These are phyloP conservation scores for Russula emetica DNA, from an alignment of 768 basidiomycete genomes.

Conservation along the genomic window DNA sequence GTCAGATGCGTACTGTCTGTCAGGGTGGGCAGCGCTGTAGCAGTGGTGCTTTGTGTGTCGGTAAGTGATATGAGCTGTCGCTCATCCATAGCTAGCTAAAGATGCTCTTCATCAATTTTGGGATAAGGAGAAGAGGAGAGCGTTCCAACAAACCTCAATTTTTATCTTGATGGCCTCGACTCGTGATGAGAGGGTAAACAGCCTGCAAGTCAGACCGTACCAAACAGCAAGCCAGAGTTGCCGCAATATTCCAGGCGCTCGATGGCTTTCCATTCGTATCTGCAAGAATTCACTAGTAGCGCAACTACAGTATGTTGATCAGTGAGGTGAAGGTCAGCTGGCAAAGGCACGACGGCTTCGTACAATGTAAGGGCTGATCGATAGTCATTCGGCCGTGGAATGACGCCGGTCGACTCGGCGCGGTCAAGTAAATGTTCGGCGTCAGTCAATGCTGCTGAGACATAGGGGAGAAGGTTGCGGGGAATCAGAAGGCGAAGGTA, in stretches of 20 bases:
- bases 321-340: no score
- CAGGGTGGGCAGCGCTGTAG: no score
- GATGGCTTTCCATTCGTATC: conserved; percentile 11
- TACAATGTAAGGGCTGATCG: neutral
- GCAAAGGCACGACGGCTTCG: no score
- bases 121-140: no score
- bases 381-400: neutral
- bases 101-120: no score
- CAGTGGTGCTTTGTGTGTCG: no score
- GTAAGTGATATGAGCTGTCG: no score
- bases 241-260: neutral
- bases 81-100: no score
- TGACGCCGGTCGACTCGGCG: neutral
- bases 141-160: neutral
- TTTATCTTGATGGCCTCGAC: neutral
- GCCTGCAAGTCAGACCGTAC: neutral
- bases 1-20: no score
- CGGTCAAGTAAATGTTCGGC: neutral
- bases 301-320: neutral
- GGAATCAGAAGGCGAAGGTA: neutral
- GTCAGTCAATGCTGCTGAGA: neutral
- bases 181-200: neutral
- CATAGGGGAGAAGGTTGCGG: neutral
- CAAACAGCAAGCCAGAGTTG: conserved; percentile 3
- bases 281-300: neutral